Percentiles rank a stretch among this genome's conserved stretches.
phyloP scores from a whole-genome alignment of 345 rosid species.

The Rhizophora mangle region DNA sequence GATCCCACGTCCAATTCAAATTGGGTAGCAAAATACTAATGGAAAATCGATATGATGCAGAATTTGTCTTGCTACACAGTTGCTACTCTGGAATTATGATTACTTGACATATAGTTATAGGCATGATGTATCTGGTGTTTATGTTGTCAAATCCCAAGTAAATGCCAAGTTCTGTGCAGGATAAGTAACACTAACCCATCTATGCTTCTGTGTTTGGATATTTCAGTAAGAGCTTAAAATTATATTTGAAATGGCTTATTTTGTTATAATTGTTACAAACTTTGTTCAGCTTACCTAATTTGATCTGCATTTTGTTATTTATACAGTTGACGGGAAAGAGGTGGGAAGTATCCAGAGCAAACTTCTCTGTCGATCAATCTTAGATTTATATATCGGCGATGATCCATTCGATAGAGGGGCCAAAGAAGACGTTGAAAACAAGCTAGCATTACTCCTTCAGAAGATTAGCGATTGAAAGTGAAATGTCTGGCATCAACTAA shows the following conservation, averaged over 20 bases:
- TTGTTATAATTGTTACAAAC: neutral
- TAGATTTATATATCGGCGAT: constrained; percentile 80
- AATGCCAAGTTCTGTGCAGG: no score
- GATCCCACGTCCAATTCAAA: no score
- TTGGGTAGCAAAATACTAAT: no score
- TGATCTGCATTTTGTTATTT: neutral
- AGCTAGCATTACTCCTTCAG: constrained; percentile 46
- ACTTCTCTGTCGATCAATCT: constrained; percentile 61
- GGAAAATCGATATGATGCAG: no score
- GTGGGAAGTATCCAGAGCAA: constrained; percentile 79
- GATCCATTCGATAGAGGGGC: constrained; percentile 74
- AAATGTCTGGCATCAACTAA: neutral
- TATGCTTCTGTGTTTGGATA: no score
- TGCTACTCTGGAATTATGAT: no score
- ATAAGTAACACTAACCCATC: no score
- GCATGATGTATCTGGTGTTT: no score
- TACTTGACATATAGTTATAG: no score
- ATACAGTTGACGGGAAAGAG: constrained; percentile 69
- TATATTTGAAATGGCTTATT: neutral
- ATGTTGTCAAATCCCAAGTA: no score
- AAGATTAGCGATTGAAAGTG: constrained; percentile 6
- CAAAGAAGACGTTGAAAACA: constrained; percentile 63
- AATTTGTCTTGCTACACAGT: no score
- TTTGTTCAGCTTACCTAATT: neutral
- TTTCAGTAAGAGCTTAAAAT: no score